Conservation (phyloP, 345 rosid genomes). For the Turnera subulata region DNA sequence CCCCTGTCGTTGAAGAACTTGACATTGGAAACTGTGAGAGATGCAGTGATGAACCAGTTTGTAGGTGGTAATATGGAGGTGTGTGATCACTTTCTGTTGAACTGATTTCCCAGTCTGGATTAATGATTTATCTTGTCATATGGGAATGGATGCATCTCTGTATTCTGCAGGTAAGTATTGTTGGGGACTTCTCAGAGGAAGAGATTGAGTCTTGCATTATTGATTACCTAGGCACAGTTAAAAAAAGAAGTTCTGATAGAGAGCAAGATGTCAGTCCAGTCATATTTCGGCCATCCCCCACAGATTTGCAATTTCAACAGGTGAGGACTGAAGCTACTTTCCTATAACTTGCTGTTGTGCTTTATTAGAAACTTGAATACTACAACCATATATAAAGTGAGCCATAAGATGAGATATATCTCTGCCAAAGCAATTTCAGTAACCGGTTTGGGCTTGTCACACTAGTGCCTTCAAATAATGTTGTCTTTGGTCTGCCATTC, state of each 20-base stretch:
- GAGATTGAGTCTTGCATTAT: constrained; percentile 81
- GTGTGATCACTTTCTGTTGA: constrained; percentile 13
- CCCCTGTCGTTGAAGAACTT: constrained; percentile 77
- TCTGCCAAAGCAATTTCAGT: too few relatives aligned
- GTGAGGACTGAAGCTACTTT: constrained; percentile 41
- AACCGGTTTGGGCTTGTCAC: too few relatives aligned
- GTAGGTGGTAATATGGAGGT: constrained; percentile 97
- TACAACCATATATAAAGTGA: too few relatives aligned
- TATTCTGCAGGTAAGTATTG: constrained; percentile 72
- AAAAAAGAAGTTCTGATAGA: constrained; percentile 38
- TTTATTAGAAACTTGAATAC: background rate
- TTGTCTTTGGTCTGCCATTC: too few relatives aligned
- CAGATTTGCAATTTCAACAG: constrained; percentile 73
- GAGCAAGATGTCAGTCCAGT: constrained; percentile 46
- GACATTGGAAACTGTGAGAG: constrained; percentile 66
- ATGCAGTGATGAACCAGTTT: constrained; percentile 96
- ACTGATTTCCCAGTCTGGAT: constrained; percentile 3
- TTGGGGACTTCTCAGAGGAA: constrained; percentile 90
- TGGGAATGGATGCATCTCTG: constrained; percentile 13
- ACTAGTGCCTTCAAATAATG: too few relatives aligned
- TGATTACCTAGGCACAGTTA: constrained; percentile 91
- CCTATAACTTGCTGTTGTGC: constrained; percentile 1
- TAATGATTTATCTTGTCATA: constrained; percentile 8
- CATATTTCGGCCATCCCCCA: constrained; percentile 65
- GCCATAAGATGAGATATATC: too few relatives aligned